Base-by-base conservation (phyloP, 352 stramenopile species). In the Phytopythium chamaehyphon region DNA sequence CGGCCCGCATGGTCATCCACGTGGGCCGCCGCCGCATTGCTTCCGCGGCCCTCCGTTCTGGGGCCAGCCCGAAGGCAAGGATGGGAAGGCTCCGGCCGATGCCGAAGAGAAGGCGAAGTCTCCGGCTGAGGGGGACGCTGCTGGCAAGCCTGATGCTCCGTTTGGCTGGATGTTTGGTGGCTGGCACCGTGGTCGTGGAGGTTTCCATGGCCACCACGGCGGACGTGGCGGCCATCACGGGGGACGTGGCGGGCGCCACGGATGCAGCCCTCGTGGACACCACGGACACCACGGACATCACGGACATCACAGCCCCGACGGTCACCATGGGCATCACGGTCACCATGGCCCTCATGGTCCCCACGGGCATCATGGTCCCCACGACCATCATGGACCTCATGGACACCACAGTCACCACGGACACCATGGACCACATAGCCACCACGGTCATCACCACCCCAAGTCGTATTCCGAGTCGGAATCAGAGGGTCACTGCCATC, bases 321-420 rank as follows among this genome's bases (percentile, higher is more conserved):
- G 44, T 16, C 45, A 38, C 9, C 57, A 47, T 37, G 36, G 55
- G 2, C 67, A 62, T 5, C 62, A 61, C 26, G 57, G 44, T 4
- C 53, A 18, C 35, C 54, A 56, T 18, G 47, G 52, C 2, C 42
- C 40, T 2, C 52, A 57, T 16, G 40, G 45, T 21, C 47, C 35
- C 1, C 47, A 43, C 40, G 33, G 39, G n/a, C 46, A 54, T 12
- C 48, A 21, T 37, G 40, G 36, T 2, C 56, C 39, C 11, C 60
- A 57, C 31, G 55, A 37, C 19, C 44, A 35, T 12, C 57, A 47
- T 35, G 33, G 55, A 3, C 45, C 35, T 6, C 28, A 46, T 22
- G 45, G 39, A 18, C 51, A 11, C 2, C 55, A 62, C 19, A 40
- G 43, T 16, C 55, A 65, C 19, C 44, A 52, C 16, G 54, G 47